These are phyloP conservation scores for Nakaseomyces uthaithaninus DNA, from an alignment of 1,139 yeast genomes.

Conservation along the genomic window DNA sequence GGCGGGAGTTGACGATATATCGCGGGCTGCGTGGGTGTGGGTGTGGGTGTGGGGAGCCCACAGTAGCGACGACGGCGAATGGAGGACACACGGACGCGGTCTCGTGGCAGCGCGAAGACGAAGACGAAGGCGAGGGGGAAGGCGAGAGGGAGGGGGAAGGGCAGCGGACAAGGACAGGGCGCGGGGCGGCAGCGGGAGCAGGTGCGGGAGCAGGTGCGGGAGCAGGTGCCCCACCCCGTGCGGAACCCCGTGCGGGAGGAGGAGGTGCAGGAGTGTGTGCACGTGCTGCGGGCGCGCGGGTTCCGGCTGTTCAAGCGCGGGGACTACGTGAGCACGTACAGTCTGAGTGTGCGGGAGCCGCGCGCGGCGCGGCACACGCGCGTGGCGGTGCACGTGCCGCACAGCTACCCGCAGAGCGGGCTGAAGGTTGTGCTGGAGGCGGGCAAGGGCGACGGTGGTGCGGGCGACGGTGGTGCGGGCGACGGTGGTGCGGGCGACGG, in stretches of 20 bases:
- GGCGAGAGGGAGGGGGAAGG: neutral
- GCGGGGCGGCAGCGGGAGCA: neutral
- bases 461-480: too few relatives aligned
- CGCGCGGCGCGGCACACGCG: neutral
- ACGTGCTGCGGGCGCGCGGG: neutral
- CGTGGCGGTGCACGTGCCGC: constrained; percentile 2
- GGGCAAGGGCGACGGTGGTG: neutral
- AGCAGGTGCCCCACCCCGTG: too few relatives aligned
- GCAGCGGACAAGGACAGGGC: too few relatives aligned
- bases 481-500: too few relatives aligned
- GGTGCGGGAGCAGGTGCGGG: neutral
- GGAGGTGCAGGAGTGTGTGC: neutral
- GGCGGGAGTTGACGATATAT: too few relatives aligned
- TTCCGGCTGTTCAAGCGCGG: constrained; percentile 3
- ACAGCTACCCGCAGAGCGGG: neutral
- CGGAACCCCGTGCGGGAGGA: neutral
- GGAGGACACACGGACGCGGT: too few relatives aligned
- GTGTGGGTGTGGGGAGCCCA: too few relatives aligned
- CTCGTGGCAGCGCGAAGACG: too few relatives aligned
- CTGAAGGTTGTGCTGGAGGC: neutral
- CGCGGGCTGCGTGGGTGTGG: too few relatives aligned
- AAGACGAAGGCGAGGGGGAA: neutral
- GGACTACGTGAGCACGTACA: constrained; percentile 2
- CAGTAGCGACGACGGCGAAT: too few relatives aligned
- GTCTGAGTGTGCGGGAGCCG: constrained; percentile 3